A percentile compares a stretch with the other conserved stretches of the same genome.
These are phyloP conservation scores for Elaeis guineensis DNA, from an alignment of 176 grass and related monocot species.

Conservation along the genomic window DNA sequence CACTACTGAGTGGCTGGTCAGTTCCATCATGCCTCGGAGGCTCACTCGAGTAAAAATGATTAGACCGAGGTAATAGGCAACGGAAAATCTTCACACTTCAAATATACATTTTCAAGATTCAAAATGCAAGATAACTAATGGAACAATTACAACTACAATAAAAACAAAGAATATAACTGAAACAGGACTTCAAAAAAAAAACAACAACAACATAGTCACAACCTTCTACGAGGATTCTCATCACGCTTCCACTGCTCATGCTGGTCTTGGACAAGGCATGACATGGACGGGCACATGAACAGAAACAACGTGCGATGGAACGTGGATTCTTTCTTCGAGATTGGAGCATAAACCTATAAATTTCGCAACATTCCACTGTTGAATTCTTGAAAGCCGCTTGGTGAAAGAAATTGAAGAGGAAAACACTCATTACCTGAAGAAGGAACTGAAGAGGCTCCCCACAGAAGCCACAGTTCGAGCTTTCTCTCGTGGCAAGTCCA, in stretches of 20 bases:
- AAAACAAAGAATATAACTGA: not conserved
- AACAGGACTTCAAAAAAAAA: not conserved
- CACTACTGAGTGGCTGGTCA: slow-evolving; percentile 48
- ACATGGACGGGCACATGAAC: slow-evolving; percentile 85
- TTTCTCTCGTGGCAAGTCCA: slow-evolving; percentile 51
- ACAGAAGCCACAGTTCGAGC: slow-evolving; percentile 54
- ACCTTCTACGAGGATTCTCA: slow-evolving; percentile 64
- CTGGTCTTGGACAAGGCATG: slow-evolving; percentile 75
- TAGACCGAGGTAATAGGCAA: slow-evolving; percentile 64
- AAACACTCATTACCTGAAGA: slow-evolving; percentile 49
- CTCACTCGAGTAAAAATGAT: slow-evolving; percentile 61
- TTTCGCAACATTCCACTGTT: too few relatives aligned
- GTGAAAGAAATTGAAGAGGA: not conserved
- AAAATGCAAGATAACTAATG: slow-evolving; percentile 7
- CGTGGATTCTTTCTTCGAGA: slow-evolving; percentile 34
- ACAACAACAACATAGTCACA: not conserved
- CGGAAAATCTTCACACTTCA: slow-evolving; percentile 80
- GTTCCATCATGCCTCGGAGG: slow-evolving; percentile 45
- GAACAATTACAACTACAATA: not conserved
- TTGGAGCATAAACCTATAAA: slow-evolving; percentile 66
- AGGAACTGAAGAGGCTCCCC: slow-evolving; percentile 71
- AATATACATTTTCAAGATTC: slow-evolving; percentile 11
- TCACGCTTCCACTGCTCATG: slow-evolving; percentile 75
- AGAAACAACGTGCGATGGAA: slow-evolving; percentile 75
- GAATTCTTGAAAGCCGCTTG: too few relatives aligned